These are phyloP conservation scores for Phylloporus arenicola DNA, from an alignment of 768 basidiomycete genomes.

Conservation along the genomic window DNA sequence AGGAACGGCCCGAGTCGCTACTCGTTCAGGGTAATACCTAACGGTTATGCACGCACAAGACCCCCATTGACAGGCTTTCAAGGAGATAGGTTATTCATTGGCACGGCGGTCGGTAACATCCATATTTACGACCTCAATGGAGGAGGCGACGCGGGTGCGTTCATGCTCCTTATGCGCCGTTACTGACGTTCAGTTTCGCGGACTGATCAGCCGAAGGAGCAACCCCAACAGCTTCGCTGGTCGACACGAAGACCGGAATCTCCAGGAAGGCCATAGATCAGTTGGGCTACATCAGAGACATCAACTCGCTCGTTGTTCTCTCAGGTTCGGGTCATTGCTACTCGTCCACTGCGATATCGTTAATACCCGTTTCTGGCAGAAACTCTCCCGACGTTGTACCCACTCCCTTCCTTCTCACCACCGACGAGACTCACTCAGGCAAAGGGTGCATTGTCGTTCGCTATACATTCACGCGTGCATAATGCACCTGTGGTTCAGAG, in stretches of 20 bases:
- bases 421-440: constrained; percentile 70
- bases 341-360: background rate
- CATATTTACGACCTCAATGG: constrained; percentile 46
- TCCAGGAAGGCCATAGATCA: constrained; percentile 36
- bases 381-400: constrained; percentile 64
- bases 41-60: background rate
- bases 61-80: background rate
- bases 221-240: constrained; percentile 7
- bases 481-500: constrained; percentile 31
- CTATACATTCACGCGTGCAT: constrained; percentile 59
- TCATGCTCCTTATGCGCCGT: constrained; percentile 16
- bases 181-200: background rate
- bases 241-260: constrained; percentile 64
- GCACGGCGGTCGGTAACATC: constrained; percentile 52
- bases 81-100: constrained; percentile 61
- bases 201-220: constrained; percentile 5
- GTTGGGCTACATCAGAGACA: constrained; percentile 67
- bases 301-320: constrained; percentile 79
- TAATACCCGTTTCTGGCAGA: constrained; percentile 41
- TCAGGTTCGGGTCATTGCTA: constrained; percentile 52
- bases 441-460: constrained; percentile 80
- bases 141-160: constrained; percentile 36
- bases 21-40: constrained; percentile 23
- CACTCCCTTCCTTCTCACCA: constrained; percentile 66
- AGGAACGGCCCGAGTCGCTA: constrained; percentile 34